Evolutionary conservation across 768 basidiomycete genomes (phyloP), one percentile per base, ranked within the genome.

Genomic region (Leccinellum luteum): DNA sequence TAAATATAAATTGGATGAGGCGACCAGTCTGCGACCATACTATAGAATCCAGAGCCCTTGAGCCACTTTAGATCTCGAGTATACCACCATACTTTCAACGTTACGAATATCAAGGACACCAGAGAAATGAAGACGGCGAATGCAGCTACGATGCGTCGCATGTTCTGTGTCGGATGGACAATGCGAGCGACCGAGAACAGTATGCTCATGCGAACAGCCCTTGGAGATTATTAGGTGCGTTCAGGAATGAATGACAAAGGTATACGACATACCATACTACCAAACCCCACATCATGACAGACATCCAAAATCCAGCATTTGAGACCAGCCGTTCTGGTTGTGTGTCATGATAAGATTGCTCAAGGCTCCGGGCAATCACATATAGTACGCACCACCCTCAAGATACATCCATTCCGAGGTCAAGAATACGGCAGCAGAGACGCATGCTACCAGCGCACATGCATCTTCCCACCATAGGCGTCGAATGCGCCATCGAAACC

Each of bases 401-500:
- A 64, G 35, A 43, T 58, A 55, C 34, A 59, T 28, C 61, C 66
- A 67, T 21, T 55, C 57, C 1, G 53, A 28, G 19, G 17, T 32
- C 43, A 69, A 14, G 21, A 55, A 48, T n/a, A 45, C 6, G 30
- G 49, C 49, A 25, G 50, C 58, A 51, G 48, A 55, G 6, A 57
- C 8, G 25, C 49, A 53, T 30, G 58, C 65, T 38, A 64, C 21
- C 6, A 49, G 27, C 6, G 63, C 59, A 53, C 55, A 67, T 1
- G 54, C 52, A n/a, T 70, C 68, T 25, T 68, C 68, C 62, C 65
- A 69, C 60, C 65, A 60, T 19, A 63, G 44, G 6, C 66, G 54
- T 56, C 34, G 55, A 31, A 68, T 60, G 47, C 44, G 49, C 32
- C 55, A 38, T 14, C 66, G 62, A 19, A 61, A 61, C 52, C 53